Evolutionary conservation across 2,329 filamentous ascomycete species (phyloP).

Genomic region (Penicillium concentricum): DNA sequence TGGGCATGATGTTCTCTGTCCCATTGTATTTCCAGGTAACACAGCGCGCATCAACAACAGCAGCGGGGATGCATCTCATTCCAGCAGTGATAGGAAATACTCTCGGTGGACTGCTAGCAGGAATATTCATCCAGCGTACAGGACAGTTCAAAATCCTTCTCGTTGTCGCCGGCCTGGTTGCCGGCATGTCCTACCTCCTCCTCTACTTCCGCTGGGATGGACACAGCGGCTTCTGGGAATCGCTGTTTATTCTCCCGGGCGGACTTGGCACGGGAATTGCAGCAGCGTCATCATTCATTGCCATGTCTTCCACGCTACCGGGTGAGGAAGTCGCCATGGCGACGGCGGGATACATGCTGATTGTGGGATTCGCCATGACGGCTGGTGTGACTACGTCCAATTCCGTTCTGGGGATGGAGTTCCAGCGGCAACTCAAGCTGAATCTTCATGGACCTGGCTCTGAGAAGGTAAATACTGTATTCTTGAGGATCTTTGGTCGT

Average conservation of each 20-base stretch:
- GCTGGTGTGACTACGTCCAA: constrained; percentile 41
- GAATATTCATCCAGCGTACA: constrained; percentile 57
- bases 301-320: constrained; percentile 49
- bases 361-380: constrained; percentile 45
- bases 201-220: constrained; percentile 60
- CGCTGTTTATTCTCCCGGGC: constrained; percentile 60
- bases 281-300: constrained; percentile 50
- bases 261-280: constrained; percentile 54
- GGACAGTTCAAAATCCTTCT: constrained; percentile 60
- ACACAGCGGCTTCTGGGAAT: constrained; percentile 55
- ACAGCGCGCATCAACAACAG: constrained; percentile 55
- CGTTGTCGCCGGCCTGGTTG: constrained; percentile 51
- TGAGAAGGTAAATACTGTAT: constrained; percentile 17
- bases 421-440: constrained; percentile 32
- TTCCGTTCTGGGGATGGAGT: constrained; percentile 37
- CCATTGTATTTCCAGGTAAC: constrained; percentile 71
- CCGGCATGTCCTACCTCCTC: constrained; percentile 52
- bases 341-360: constrained; percentile 49
- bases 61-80: constrained; percentile 61
- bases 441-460: constrained; percentile 31
- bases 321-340: constrained; percentile 51
- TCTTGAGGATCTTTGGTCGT: no score
- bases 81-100: constrained; percentile 69
- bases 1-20: constrained; percentile 63
- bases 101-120: constrained; percentile 59